Evolutionary conservation across 176 grass and related monocot species (phyloP), one percentile per base, ranked within the genome.

Genomic region (Aegilops sharonensis): DNA sequence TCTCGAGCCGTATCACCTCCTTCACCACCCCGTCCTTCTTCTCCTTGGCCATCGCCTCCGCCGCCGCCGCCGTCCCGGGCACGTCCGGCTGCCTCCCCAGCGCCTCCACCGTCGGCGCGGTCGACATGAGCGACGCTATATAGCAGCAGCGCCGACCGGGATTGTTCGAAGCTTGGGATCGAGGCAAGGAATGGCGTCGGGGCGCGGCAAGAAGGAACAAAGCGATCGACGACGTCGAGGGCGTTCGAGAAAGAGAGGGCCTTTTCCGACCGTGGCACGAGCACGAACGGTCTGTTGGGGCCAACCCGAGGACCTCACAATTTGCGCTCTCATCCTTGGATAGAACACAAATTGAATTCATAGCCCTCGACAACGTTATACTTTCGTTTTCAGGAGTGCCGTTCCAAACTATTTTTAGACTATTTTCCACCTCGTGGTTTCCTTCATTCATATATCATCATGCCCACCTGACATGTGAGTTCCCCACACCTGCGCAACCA

Each of bases 1-100:
- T 77, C 92, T 97, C 94, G n/a, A 97, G 90, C 60, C 81, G 79
- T 65, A 97, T 81, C 81, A 97, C 88, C 83, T 97, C 94, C 92
- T 72, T 94, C 32, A 83, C 86, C 79, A 84, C 86, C 74, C 72
- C 89, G 39, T 83, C 73, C 79, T 68, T 89, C 75, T 82, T 89
- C 13, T 66, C 86, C 48, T 78, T 85, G 42, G 8, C 77, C 81
- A 80, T 79, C 42, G 42, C 39, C 39, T 42, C 39, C 78, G 52
- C 88, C 81, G 39, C 65, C 75, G 77, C 65, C 64, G 79, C 56
- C 9, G 74, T 17, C 30, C 59, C 75, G 29, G 80, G 65, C 13
- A 18, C 31, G 45, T 52, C 45, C 20, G 11, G 36, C 77, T 15
- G 29, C 30, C 20, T 15, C 57, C 20, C 78, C 78, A 18, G 71